A percentile compares a stretch with the other conserved stretches of the same genome.
Evolutionary conservation across 2,329 filamentous ascomycete genomes (phyloP).

Genomic region (Aureobasidium sp.): DNA sequence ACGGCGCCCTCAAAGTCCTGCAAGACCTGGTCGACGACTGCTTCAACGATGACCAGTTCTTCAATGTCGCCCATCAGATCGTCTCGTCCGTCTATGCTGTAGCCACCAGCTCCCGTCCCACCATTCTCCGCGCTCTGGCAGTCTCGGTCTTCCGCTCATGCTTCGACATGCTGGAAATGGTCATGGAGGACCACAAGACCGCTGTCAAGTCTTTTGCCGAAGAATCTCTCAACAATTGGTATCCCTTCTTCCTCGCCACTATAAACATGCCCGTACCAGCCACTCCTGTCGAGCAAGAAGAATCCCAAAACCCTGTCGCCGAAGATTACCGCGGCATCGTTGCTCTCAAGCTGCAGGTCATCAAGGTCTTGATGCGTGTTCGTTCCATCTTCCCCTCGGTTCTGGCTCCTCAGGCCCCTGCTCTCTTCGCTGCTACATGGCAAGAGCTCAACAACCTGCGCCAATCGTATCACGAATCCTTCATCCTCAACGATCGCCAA

Average conservation of each 20-base stretch:
- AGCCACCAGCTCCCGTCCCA: slow-evolving; percentile 67
- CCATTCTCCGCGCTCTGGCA: slow-evolving; percentile 66
- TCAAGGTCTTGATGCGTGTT: slow-evolving; percentile 83
- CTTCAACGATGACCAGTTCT: slow-evolving; percentile 91
- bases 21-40: slow-evolving; percentile 87
- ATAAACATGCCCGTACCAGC: slow-evolving; percentile 65
- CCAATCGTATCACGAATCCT: slow-evolving; percentile 67
- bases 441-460: slow-evolving; percentile 70
- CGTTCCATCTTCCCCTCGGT: slow-evolving; percentile 73
- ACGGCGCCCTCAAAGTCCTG: slow-evolving; percentile 82
- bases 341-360: slow-evolving; percentile 83
- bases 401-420: slow-evolving; percentile 71
- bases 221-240: slow-evolving; percentile 70
- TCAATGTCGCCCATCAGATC: slow-evolving; percentile 76
- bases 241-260: slow-evolving; percentile 75
- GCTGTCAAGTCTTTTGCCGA: slow-evolving; percentile 86
- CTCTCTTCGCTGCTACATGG: slow-evolving; percentile 83
- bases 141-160: slow-evolving; percentile 84
- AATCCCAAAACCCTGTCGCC: slow-evolving; percentile 47
- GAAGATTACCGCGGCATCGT: slow-evolving; percentile 72
- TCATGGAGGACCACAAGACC: slow-evolving; percentile 82
- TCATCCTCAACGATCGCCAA: slow-evolving; percentile 77
- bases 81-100: slow-evolving; percentile 77
- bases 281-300: slow-evolving; percentile 52
- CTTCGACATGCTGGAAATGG: slow-evolving; percentile 93